These are phyloP conservation scores for Mucor mucedo DNA, from an alignment of 371 early-diverging fungal genomes.

Conservation along the genomic window DNA sequence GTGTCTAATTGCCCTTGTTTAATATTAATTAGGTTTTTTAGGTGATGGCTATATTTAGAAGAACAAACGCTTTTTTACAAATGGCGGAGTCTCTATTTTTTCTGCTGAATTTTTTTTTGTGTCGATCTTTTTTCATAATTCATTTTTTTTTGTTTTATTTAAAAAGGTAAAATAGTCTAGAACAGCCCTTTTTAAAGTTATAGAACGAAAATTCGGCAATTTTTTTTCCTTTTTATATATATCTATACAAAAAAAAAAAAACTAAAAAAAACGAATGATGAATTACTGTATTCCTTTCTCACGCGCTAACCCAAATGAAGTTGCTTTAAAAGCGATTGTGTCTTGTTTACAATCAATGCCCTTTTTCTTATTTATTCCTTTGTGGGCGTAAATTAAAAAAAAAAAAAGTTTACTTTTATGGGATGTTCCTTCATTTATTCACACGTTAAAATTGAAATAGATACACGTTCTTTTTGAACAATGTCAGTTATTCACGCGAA, in stretches of 20 bases:
- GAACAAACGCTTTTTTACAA: no score
- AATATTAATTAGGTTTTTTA: neutral
- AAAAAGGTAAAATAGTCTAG: slow-evolving; percentile 1
- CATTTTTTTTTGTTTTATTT: neutral
- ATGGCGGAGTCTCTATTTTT: neutral
- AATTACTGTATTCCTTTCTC: slow-evolving; percentile 5
- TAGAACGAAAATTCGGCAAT: neutral
- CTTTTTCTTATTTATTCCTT: neutral
- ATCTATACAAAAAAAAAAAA: no score
- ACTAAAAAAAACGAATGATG: neutral
- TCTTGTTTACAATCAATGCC: no score
- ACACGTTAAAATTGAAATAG: no score
- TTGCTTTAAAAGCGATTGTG: neutral
- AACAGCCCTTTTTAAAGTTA: slow-evolving; percentile 4
- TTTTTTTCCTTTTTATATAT: neutral
- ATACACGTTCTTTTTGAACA: no score
- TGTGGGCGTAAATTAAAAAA: slow-evolving; percentile 1
- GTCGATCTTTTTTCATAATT: slow-evolving; percentile 11
- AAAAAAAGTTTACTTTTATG: slow-evolving; percentile 5
- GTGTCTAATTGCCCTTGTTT: no score
- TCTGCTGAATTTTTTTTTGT: neutral
- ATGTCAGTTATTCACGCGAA: no score
- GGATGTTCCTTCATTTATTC: neutral
- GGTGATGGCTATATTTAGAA: neutral
- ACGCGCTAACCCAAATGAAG: neutral